Conservation (phyloP, 2,329 filamentous ascomycete genomes). For the Colletotrichum tropicale region DNA sequence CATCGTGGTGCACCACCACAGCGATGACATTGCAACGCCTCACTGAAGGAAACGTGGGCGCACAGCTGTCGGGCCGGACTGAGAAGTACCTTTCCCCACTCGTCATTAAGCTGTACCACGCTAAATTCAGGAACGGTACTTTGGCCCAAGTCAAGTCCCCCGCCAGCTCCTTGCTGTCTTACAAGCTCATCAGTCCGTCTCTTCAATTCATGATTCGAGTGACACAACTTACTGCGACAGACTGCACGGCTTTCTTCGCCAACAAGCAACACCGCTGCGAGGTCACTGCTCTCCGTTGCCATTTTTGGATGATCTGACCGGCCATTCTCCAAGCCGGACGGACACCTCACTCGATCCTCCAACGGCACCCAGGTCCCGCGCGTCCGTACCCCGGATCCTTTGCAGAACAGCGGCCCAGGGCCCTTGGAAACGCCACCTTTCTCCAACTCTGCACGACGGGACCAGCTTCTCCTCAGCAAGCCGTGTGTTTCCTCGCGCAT, state of each 20-base stretch:
- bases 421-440: background rate
- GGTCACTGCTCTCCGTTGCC: background rate
- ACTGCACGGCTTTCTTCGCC: background rate
- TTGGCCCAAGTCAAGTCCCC: background rate
- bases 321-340: constrained; percentile 2
- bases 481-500: background rate
- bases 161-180: background rate
- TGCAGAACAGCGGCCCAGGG: background rate
- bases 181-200: background rate
- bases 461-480: background rate
- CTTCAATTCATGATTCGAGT: background rate
- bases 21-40: background rate
- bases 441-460: background rate
- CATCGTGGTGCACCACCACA: background rate
- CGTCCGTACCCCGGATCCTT: background rate
- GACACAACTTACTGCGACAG: background rate
- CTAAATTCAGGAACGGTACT: background rate
- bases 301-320: background rate
- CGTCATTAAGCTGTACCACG: background rate
- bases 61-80: background rate
- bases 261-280: background rate
- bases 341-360: background rate
- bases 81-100: background rate
- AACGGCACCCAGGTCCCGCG: background rate
- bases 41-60: background rate